Percentiles rank a stretch among this genome's conserved stretches.
phyloP scores from a whole-genome alignment of 1,284 basidiomycete species.

The Trichosporon inkin region DNA sequence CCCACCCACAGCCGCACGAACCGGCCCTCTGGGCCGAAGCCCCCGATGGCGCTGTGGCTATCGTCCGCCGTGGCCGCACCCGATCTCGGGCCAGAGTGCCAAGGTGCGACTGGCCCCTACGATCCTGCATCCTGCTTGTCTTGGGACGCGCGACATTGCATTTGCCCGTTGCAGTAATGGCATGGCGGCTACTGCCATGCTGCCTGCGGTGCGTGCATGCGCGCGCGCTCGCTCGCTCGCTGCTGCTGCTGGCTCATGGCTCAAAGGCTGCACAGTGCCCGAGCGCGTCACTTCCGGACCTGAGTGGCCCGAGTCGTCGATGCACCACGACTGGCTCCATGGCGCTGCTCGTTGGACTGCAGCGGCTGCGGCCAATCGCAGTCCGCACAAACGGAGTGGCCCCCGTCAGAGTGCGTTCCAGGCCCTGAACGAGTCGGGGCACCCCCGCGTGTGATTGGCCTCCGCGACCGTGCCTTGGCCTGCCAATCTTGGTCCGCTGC shows the following conservation, averaged over 20 bases:
- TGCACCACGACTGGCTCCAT: too few species aligned
- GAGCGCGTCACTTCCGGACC: too few species aligned
- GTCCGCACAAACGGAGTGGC: neutral
- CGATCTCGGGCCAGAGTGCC: neutral
- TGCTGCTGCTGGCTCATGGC: too few species aligned
- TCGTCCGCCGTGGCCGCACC: neutral
- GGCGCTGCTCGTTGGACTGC: too few species aligned
- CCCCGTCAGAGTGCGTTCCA: neutral
- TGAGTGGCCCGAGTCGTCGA: too few species aligned
- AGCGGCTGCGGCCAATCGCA: neutral
- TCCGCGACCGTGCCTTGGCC: neutral
- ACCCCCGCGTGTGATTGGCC: neutral
- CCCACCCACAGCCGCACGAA: neutral
- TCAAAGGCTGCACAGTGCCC: too few species aligned
- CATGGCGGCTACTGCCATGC: too few species aligned
- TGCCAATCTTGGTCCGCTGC: slow-evolving; percentile 5
- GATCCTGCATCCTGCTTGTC: neutral
- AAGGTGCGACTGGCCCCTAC: too few species aligned
- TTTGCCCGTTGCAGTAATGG: too few species aligned
- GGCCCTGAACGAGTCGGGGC: neutral
- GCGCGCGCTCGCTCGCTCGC: too few species aligned
- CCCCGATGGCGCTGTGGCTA: neutral
- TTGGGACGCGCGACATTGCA: too few species aligned
- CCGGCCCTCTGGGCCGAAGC: slow-evolving; percentile 4
- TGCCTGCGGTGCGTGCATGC: too few species aligned